Evolutionary conservation across 257 asterid species (phyloP), one percentile per base, ranked within the genome.

Genomic region (Anisodus acutangulus): DNA sequence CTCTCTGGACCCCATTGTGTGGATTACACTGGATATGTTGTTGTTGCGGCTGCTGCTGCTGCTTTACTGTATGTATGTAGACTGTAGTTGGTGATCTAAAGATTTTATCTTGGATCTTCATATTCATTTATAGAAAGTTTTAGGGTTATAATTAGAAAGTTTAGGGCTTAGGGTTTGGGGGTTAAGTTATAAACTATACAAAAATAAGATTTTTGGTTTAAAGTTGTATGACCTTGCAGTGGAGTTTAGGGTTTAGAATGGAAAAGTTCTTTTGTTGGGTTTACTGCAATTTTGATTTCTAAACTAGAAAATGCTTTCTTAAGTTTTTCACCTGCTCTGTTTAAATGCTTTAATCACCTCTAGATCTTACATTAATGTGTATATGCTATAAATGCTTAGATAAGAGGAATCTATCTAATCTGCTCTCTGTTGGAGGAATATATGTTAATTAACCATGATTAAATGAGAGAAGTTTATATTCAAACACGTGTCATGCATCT

Each of bases 391-490:
- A 41, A 70, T 70, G 10, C 4, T 70, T 41, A 17, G 78, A 10
- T 8, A 70, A 70, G 78, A 70, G 78, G 55, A 16, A 9, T 69
- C 54, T 39, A 69, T 69, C 78, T 37, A 68, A 68, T 68, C 51
- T 68, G 76, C 76, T 70, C 35, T 70, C 78, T 17, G 55, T 16
- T 70, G 78, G 15, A 70, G 72, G 8, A 13, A 12, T 66, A 62
- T 22, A 62, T 13, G 9, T 19, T 19, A 62, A 62, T 41, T 62
- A 62, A 62, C 69, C 2, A 22, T 9, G 69, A 19, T 62, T 62
- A 62, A 22, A 19, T 62, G 69, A 19, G 69, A 9, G 39, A 62
- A 22, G 22, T 13, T 67, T 67, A 37, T 17, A 67, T 58, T 9
- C 64, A 16, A 17, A 59, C 64, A 16, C 3, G 4, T 57, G 6